phyloP scores from a whole-genome alignment of 352 stramenopile species.

The Phytophthora palmivora region DNA sequence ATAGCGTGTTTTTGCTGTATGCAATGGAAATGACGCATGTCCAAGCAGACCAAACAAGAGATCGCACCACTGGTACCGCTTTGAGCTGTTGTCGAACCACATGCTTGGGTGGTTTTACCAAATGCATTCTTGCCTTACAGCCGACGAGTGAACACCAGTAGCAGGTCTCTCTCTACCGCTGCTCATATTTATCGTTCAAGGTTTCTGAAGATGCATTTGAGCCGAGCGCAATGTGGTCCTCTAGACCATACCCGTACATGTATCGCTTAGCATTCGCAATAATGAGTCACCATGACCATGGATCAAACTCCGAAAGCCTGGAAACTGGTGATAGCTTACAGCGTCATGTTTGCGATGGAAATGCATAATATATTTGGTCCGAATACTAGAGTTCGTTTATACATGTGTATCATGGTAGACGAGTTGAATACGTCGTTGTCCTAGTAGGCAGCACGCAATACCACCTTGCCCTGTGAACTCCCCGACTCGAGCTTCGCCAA shows the following conservation, averaged over 20 bases:
- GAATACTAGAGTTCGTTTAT: background rate
- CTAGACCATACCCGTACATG: too few species aligned
- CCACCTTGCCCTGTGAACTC: conserved; percentile 56
- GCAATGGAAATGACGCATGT: conserved; percentile 4
- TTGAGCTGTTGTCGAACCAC: conserved; percentile 5
- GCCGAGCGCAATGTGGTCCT: conserved; percentile 1
- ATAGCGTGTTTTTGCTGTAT: conserved; percentile 15
- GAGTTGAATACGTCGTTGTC: too few species aligned
- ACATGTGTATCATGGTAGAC: background rate
- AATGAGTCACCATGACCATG: too few species aligned
- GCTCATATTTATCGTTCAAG: conserved; percentile 26
- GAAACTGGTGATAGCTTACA: background rate
- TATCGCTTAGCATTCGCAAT: too few species aligned
- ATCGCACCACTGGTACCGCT: too few species aligned
- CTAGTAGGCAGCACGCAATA: conserved; percentile 42
- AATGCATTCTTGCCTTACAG: conserved; percentile 16
- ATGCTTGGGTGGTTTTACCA: conserved; percentile 12
- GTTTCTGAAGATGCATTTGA: background rate
- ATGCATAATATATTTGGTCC: conserved; percentile 1
- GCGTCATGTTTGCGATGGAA: too few species aligned
- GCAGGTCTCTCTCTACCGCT: conserved; percentile 1
- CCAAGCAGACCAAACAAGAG: background rate
- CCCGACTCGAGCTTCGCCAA: conserved; percentile 54
- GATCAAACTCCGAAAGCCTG: too few species aligned
- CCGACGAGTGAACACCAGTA: background rate